Percentiles rank a stretch among this genome's conserved stretches.
phyloP scores from a whole-genome alignment of 163 green algal genomes.

The Trebouxia gelatinosa region DNA sequence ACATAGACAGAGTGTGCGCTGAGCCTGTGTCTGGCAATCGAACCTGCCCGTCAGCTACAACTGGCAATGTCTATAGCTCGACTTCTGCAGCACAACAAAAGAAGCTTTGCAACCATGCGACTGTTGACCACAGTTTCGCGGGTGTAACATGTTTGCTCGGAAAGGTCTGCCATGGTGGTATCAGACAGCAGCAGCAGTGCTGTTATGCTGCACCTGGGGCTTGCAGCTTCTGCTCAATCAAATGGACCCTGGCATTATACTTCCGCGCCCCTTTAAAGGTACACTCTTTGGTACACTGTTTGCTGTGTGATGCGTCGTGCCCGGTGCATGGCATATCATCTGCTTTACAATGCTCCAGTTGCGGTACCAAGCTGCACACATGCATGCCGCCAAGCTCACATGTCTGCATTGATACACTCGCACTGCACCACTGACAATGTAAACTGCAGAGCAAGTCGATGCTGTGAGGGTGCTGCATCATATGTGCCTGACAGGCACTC shows the following conservation, averaged over 20 bases:
- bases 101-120: no score
- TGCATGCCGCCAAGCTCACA: no score
- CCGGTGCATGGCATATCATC: neutral
- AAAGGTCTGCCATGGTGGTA: conserved; percentile 48
- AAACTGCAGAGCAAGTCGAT: neutral
- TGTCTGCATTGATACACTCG: no score
- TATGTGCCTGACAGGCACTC: no score
- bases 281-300: neutral
- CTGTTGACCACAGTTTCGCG: no score
- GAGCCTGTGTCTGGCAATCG: no score
- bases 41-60: no score
- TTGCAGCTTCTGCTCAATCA: conserved; percentile 42
- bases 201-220: conserved; percentile 6
- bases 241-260: conserved; percentile 48
- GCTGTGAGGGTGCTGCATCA: conserved; percentile 14
- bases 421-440: no score
- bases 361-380: neutral
- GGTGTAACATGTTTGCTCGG: no score
- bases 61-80: no score
- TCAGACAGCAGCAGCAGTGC: conserved; percentile 36
- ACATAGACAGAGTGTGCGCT: no score
- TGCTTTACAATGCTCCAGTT: neutral
- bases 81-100: no score
- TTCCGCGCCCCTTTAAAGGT: conserved; percentile 11
- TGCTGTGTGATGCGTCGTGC: neutral